These are phyloP conservation scores for Cynara cardunculus DNA, from an alignment of 129 eudicot genomes.

Conservation along the genomic window DNA sequence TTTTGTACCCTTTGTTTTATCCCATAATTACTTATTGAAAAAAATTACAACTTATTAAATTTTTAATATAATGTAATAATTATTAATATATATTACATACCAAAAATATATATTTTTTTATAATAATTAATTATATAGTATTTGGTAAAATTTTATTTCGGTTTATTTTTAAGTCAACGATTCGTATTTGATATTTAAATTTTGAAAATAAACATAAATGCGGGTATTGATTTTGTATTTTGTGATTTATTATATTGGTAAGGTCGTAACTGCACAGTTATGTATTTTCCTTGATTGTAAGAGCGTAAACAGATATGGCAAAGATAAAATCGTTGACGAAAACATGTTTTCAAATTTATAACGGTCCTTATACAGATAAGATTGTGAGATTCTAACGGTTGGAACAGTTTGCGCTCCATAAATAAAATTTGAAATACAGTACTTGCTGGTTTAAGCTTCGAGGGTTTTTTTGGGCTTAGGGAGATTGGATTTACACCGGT, in stretches of 20 bases:
- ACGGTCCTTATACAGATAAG: neutral
- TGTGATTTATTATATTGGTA: neutral
- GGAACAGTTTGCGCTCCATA: neutral
- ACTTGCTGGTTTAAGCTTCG: neutral
- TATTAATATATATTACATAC: neutral
- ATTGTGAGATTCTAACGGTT: neutral
- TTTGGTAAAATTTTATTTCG: neutral
- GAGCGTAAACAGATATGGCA: neutral
- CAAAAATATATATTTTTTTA: neutral
- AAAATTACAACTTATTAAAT: neutral
- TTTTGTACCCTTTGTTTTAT: neutral
- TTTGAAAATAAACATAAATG: neutral
- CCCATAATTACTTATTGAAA: neutral
- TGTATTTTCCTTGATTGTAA: neutral
- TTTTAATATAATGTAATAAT: too few relatives aligned
- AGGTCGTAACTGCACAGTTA: neutral
- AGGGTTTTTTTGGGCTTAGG: neutral
- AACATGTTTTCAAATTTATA: neutral
- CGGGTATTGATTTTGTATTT: neutral
- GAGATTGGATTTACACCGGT: neutral
- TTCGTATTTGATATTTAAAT: neutral
- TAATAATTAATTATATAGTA: neutral
- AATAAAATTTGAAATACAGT: neutral
- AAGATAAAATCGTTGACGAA: neutral
- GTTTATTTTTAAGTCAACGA: neutral